phyloP scores from a whole-genome alignment of 192 early-diverging fungal genomes.

The Backusella macrospora region DNA sequence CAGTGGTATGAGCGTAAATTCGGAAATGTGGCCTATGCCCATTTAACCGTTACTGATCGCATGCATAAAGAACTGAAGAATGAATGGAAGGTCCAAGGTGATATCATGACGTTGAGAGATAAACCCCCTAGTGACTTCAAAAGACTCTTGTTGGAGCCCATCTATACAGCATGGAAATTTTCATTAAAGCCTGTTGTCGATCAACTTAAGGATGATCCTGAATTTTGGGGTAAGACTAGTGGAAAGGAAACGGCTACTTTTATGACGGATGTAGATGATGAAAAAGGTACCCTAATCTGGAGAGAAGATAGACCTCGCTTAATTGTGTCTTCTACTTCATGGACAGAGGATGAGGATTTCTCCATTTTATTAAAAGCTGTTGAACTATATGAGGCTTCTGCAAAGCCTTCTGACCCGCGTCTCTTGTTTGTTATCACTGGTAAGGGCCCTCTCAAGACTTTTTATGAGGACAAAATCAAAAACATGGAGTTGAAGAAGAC shows the following conservation, averaged over 20 bases:
- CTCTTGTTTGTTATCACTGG: constrained; percentile 91
- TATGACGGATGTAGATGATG: constrained; percentile 21
- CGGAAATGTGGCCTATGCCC: constrained; percentile 71
- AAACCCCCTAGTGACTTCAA: constrained; percentile 78
- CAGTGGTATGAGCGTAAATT: constrained; percentile 66
- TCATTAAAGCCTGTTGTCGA: constrained; percentile 68
- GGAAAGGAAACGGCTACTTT: neutral
- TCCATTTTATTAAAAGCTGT: constrained; percentile 73
- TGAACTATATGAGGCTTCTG: constrained; percentile 53
- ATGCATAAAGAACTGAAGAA: constrained; percentile 73
- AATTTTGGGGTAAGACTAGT: constrained; percentile 1
- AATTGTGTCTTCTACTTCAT: constrained; percentile 87
- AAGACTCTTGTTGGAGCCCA: constrained; percentile 55
- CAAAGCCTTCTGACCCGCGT: constrained; percentile 45
- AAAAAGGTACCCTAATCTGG: constrained; percentile 7
- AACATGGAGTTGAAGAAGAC: constrained; percentile 55
- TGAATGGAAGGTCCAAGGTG: constrained; percentile 64
- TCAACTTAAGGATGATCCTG: constrained; percentile 16
- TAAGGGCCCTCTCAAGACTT: constrained; percentile 78
- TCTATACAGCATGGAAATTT: constrained; percentile 79
- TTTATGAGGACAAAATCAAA: constrained; percentile 69
- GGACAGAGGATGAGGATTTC: constrained; percentile 98
- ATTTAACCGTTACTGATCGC: constrained; percentile 84
- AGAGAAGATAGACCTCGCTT: constrained; percentile 68
- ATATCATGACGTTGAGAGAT: constrained; percentile 81